These are phyloP conservation scores for Starmerella vaccinii DNA, from an alignment of 805 yeast genomes.

Conservation along the genomic window DNA sequence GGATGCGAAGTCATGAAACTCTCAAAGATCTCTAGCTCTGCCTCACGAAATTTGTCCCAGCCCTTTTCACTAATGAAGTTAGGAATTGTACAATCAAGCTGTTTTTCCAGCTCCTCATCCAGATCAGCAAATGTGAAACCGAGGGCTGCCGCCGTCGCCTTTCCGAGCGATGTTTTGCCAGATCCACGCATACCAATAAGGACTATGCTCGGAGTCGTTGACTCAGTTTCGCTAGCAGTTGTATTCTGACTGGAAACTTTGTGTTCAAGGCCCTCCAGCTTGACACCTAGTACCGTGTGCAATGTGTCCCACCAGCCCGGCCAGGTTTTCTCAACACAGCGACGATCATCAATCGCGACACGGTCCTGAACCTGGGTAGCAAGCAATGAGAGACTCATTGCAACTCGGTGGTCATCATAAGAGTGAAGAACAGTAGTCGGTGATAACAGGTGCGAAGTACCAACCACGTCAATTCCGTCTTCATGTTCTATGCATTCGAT, in stretches of 20 bases:
- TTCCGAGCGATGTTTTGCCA: conserved; percentile 80
- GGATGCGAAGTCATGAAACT: conserved; percentile 38
- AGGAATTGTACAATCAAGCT: conserved; percentile 34
- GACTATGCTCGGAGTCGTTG: conserved; percentile 48
- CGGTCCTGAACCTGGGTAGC: conserved; percentile 60
- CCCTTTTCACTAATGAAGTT: conserved; percentile 52
- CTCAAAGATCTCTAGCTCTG: conserved; percentile 50
- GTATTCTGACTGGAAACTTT: neutral
- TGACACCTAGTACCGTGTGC: conserved; percentile 48
- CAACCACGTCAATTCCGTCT: conserved; percentile 85
- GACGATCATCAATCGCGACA: conserved; percentile 70
- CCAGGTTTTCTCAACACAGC: conserved; percentile 96
- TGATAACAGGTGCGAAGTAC: conserved; percentile 33
- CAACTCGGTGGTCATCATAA: conserved; percentile 95
- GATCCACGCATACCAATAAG: conserved; percentile 98
- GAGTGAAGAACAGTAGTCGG: conserved; percentile 33
- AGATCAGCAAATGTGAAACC: conserved; percentile 59
- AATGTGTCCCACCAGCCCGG: conserved; percentile 99
- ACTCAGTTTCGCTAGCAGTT: neutral
- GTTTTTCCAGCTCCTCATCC: conserved; percentile 59
- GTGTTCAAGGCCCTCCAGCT: conserved; percentile 46
- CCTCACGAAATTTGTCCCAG: conserved; percentile 77
- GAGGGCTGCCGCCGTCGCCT: conserved; percentile 60
- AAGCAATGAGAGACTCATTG: conserved; percentile 87
- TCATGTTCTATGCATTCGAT: conserved; percentile 74